phyloP scores from a whole-genome alignment of 331 rosid species.

The Pyracantha coccinea region DNA sequence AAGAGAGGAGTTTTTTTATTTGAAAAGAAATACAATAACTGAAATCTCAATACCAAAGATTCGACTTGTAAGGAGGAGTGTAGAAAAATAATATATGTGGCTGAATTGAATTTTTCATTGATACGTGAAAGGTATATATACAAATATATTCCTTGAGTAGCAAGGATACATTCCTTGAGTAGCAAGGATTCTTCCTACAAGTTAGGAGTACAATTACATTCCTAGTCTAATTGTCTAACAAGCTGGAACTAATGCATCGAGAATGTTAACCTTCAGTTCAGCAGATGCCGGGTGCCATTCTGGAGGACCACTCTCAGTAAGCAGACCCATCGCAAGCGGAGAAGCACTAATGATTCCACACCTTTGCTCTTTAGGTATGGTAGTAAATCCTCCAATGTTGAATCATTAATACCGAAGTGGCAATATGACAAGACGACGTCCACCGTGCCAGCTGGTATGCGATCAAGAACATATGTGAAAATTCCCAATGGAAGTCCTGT shows the following conservation, averaged over 20 bases:
- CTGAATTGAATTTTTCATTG: no score
- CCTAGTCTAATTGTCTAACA: no score
- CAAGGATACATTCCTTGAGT: no score
- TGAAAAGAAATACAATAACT: no score
- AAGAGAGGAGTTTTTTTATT: no score
- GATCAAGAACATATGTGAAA: slow-evolving; percentile 74
- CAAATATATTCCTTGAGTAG: no score
- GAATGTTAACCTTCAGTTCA: slow-evolving; percentile 54
- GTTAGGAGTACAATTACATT: no score
- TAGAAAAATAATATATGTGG: no score
- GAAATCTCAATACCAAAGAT: no score
- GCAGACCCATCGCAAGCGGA: slow-evolving; percentile 94
- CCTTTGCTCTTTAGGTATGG: slow-evolving; percentile 88
- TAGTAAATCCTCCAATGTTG: slow-evolving; percentile 64
- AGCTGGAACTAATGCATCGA: not conserved
- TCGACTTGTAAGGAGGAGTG: no score
- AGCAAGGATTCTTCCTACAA: no score
- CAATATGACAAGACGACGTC: slow-evolving; percentile 85
- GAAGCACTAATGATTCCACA: slow-evolving; percentile 82
- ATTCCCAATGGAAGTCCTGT: slow-evolving; percentile 80
- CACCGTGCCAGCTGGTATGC: slow-evolving; percentile 66
- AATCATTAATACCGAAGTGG: slow-evolving; percentile 67
- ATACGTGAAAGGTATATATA: no score
- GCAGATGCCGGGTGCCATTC: slow-evolving; percentile 98
- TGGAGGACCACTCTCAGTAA: slow-evolving; percentile 87